Base-by-base conservation (phyloP, 1,284 basidiomycete species). In the Phenoliferia sp. region DNA sequence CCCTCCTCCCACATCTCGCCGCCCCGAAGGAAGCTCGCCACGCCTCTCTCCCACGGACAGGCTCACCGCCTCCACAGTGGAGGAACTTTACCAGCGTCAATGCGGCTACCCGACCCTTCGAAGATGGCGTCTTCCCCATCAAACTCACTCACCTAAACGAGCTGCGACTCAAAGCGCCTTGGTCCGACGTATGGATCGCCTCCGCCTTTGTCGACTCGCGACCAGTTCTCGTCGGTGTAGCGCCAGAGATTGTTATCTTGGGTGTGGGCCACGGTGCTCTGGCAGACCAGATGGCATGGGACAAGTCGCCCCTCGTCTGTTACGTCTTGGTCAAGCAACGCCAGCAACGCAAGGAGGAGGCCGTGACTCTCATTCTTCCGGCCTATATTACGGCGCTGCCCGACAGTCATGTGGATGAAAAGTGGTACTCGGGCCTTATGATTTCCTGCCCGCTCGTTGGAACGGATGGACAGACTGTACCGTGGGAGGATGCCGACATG, bases 151-250 rank as follows among this genome's bases (percentile, higher is more conserved):
- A 52, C 48, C 48, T 52, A 19, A 26, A 52, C 9, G 48, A 52
- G 48, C 48, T 52, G 9, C 48, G 48, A 19, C 39, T 52, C 39
- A 35, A 56, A 22, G 48, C 57, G 50, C 64, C 64, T 5, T 65
- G 54, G 58, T 26, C 59, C n/a, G 22, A 17, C 17, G 26, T 65
- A 9, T 44, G 55, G 22, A 22, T 50, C 64, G 58, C 59, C 1
- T 60, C 57, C 28, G 64, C 64, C 22, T 65, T 28, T 10, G 57
- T 65, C 57, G 64, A 65, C 50, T n/a, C 64, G 50, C 58, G 64
- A 16, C 64, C 64, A 52, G 48, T 65, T 28, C 22, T 65, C 31
- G 52, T 36, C 17, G 36, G 33, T 12, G 33, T 19, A 15, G 31
- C 32, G 17, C 64, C 48, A 22, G 64, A 65, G 28, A 31, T 65